These are phyloP conservation scores for Wickerhamiella domercqiae DNA, from an alignment of 805 yeast species.

Conservation along the genomic window DNA sequence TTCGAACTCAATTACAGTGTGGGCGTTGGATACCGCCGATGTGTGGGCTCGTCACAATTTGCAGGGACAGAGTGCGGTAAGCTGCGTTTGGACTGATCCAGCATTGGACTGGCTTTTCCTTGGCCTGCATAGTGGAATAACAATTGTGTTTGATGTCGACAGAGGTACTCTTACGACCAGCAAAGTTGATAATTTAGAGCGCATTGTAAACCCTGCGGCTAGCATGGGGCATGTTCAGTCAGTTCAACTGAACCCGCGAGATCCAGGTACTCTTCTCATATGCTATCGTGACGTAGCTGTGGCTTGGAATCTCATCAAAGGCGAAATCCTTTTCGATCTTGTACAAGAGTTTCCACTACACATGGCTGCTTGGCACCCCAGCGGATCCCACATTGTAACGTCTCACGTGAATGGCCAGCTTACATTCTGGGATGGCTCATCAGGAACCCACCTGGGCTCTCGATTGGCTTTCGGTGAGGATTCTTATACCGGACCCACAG, in stretches of 20 bases:
- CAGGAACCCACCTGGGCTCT: constrained; percentile 60
- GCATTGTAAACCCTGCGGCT: constrained; percentile 40
- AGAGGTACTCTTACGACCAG: constrained; percentile 51
- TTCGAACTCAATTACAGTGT: constrained; percentile 44
- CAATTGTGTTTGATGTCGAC: constrained; percentile 67
- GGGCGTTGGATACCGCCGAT: constrained; percentile 51
- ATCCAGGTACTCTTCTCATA: constrained; percentile 60
- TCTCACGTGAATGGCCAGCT: constrained; percentile 70
- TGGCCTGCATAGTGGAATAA: constrained; percentile 64
- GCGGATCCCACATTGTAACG: constrained; percentile 71
- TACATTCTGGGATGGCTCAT: constrained; percentile 84
- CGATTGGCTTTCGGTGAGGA: constrained; percentile 30
- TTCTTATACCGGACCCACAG: constrained; percentile 7
- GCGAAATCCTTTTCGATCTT: constrained; percentile 34
- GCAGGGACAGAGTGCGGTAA: constrained; percentile 51
- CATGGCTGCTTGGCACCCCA: constrained; percentile 73
- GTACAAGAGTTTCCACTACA: constrained; percentile 41
- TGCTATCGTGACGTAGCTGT: constrained; percentile 59
- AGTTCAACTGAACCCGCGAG: constrained; percentile 77
- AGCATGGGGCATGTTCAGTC: constrained; percentile 49
- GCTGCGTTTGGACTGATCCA: constrained; percentile 67
- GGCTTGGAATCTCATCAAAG: constrained; percentile 48
- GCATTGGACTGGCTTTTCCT: constrained; percentile 72
- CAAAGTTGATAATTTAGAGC: constrained; percentile 53
- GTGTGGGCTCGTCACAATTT: constrained; percentile 44